A percentile compares a stretch with the other conserved stretches of the same genome.
Conservation (phyloP, 306 rosid genomes). For the Trifolium repens region DNA sequence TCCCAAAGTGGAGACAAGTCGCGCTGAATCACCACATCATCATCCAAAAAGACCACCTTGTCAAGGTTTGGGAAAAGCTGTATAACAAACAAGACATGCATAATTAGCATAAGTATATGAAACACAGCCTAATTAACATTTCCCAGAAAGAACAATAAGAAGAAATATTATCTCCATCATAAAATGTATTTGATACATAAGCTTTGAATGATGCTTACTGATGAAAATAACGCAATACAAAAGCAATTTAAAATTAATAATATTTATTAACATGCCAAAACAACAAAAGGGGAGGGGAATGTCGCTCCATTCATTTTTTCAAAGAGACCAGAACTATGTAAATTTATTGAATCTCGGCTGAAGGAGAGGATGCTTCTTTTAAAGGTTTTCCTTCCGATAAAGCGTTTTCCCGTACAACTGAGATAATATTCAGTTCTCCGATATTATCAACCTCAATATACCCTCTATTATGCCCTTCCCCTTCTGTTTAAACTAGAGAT, state of each 20-base stretch:
- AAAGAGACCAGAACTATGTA: background rate
- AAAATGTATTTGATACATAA: background rate
- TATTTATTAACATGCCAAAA: too few relatives aligned
- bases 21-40: constrained; percentile 57
- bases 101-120: constrained; percentile 39
- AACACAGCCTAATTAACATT: constrained; percentile 17
- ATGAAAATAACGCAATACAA: background rate
- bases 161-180: background rate
- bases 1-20: constrained; percentile 63
- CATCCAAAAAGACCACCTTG: constrained; percentile 74
- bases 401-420: background rate
- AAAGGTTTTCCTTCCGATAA: background rate
- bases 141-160: background rate
- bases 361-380: background rate
- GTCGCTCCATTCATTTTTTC: background rate
- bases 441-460: background rate
- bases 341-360: background rate
- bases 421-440: background rate
- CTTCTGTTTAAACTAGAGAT: background rate
- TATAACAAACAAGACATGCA: constrained; percentile 43
- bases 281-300: background rate
- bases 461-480: background rate
- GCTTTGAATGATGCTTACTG: background rate
- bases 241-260: too few relatives aligned
- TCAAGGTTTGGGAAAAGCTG: constrained; percentile 96